Conservation (phyloP, 768 basidiomycete species). For the Hygrophoropsis aurantiaca region DNA sequence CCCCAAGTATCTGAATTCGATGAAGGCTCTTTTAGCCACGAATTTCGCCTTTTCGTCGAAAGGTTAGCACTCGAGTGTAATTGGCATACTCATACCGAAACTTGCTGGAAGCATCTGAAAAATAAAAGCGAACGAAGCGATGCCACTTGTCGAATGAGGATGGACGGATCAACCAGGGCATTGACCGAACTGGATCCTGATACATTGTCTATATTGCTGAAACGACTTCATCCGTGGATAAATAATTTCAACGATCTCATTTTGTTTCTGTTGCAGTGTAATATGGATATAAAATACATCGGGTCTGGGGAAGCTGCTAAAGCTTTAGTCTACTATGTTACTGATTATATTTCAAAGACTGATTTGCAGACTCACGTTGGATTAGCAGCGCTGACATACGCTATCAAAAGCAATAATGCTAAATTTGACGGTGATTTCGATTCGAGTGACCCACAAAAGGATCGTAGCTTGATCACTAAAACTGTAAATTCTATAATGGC, state of each 20-base stretch:
- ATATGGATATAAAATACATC: slow-evolving; percentile 50
- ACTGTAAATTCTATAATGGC: slow-evolving; percentile 18
- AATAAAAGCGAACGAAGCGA: too few species aligned
- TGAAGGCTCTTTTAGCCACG: too few species aligned
- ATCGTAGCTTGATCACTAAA: not conserved
- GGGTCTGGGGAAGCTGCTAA: slow-evolving; percentile 41
- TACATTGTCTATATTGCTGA: slow-evolving; percentile 21
- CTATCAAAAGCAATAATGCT: slow-evolving; percentile 25
- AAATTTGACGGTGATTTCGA: slow-evolving; percentile 12
- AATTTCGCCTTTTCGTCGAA: too few species aligned
- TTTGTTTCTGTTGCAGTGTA: slow-evolving; percentile 33
- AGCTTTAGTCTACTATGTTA: slow-evolving; percentile 47
- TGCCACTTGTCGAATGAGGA: too few species aligned
- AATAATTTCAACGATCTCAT: slow-evolving; percentile 46
- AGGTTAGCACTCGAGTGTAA: too few species aligned
- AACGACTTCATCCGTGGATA: slow-evolving; percentile 37
- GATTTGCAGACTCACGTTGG: slow-evolving; percentile 42
- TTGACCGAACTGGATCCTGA: slow-evolving; percentile 14
- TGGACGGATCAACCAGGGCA: slow-evolving; percentile 6
- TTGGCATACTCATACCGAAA: too few species aligned
- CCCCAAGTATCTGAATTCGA: too few species aligned
- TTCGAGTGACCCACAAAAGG: not conserved
- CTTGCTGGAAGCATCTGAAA: too few species aligned
- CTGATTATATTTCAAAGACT: slow-evolving; percentile 48
- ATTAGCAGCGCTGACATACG: slow-evolving; percentile 35